phyloP scores from a whole-genome alignment of 305 asterid genomes.

The Vinca major region DNA sequence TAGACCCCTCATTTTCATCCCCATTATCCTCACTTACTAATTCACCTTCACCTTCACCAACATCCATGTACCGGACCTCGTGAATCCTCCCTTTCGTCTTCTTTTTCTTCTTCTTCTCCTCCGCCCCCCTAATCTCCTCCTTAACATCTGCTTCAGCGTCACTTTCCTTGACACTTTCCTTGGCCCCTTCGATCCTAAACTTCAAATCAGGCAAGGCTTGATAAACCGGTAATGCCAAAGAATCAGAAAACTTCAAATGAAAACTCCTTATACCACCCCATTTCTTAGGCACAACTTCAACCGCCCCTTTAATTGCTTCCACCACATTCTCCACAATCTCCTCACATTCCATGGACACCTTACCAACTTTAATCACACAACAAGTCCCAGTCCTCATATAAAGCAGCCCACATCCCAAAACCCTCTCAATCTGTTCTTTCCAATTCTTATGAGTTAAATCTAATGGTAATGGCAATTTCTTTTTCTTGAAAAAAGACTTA shows the following conservation, averaged over 20 bases:
- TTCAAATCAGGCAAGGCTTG: slow-evolving; percentile 71
- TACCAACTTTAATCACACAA: slow-evolving; percentile 66
- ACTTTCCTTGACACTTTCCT: slow-evolving; percentile 16
- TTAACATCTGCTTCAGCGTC: slow-evolving; percentile 19
- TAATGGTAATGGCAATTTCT: slow-evolving; percentile 70
- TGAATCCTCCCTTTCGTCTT: too few species aligned
- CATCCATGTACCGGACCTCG: too few species aligned
- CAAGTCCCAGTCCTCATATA: slow-evolving; percentile 66
- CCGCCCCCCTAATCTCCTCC: slow-evolving; percentile 18
- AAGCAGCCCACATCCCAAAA: slow-evolving; percentile 48
- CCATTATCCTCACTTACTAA: slow-evolving; percentile 5
- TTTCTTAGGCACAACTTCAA: slow-evolving; percentile 43
- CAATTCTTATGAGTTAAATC: slow-evolving; percentile 56
- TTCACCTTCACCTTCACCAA: too few species aligned
- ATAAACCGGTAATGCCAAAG: slow-evolving; percentile 67
- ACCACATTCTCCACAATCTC: slow-evolving; percentile 54
- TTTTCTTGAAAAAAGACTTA: slow-evolving; percentile 62
- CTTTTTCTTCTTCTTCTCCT: slow-evolving; percentile 4
- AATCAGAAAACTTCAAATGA: slow-evolving; percentile 60
- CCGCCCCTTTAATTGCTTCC: slow-evolving; percentile 38
- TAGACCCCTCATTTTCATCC: slow-evolving; percentile 6
- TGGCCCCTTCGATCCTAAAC: slow-evolving; percentile 50
- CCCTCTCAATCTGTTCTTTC: slow-evolving; percentile 63
- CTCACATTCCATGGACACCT: slow-evolving; percentile 45
- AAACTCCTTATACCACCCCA: slow-evolving; percentile 86